Conservation (phyloP, 2,329 filamentous ascomycete species). For the Fusarium palustre region DNA sequence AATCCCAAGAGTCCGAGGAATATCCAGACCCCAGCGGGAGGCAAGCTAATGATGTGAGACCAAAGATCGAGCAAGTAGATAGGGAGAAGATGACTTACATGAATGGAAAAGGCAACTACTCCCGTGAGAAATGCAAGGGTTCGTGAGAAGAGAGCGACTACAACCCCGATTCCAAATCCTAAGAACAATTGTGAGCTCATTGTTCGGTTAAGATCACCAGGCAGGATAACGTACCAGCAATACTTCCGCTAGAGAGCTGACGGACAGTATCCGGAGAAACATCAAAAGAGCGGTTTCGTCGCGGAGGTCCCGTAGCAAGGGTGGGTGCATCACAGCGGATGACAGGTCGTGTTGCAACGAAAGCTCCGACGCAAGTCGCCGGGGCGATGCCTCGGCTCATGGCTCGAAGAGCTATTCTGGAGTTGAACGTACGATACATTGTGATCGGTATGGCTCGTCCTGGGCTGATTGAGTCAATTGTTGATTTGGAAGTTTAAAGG, state of each 20-base stretch:
- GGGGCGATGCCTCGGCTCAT: conserved; percentile 47
- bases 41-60: conserved; percentile 54
- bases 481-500: conserved; percentile 1
- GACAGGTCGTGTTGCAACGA: conserved; percentile 42
- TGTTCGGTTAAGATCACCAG: not conserved
- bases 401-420: conserved; percentile 41
- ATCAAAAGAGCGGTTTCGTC: conserved; percentile 29
- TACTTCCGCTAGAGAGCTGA: conserved; percentile 66
- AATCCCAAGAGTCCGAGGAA: conserved; percentile 53
- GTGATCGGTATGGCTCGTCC: not conserved
- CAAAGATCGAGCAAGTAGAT: not conserved
- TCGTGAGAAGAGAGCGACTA: conserved; percentile 77
- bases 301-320: conserved; percentile 30
- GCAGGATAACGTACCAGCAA: conserved; percentile 57
- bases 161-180: conserved; percentile 73
- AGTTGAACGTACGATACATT: conserved; percentile 44
- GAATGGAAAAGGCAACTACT: conserved; percentile 70
- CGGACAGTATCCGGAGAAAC: conserved; percentile 53
- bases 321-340: conserved; percentile 49
- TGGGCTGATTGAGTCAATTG: not conserved
- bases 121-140: conserved; percentile 76
- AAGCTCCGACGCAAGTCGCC: conserved; percentile 45
- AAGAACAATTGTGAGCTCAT: not conserved
- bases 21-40: conserved; percentile 57
- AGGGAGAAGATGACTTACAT: conserved; percentile 60